Evolutionary conservation across 495 filamentous ascomycete genomes (phyloP).

Genomic region (Xylaria nigripes): DNA sequence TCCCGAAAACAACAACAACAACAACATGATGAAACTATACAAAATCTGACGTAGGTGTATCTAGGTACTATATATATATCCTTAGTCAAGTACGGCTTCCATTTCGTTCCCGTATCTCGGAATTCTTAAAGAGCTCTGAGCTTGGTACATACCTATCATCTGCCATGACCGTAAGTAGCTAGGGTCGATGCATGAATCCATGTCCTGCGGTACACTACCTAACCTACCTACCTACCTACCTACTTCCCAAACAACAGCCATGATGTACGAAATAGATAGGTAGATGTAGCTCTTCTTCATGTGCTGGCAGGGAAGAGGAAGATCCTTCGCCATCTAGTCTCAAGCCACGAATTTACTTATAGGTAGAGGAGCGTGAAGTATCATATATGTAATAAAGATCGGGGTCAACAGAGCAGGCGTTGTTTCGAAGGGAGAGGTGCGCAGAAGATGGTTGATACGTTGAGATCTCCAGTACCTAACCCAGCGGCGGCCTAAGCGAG

Average conservation of each 20-base stretch:
- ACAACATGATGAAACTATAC: background rate
- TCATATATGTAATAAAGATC: background rate
- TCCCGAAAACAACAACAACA: no score
- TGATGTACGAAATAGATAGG: no score
- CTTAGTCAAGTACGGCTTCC: no score
- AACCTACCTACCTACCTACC: no score
- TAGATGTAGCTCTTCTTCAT: constrained; percentile 2
- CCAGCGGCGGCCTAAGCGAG: background rate
- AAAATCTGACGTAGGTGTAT: background rate
- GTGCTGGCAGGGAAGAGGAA: constrained; percentile 4
- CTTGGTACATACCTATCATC: background rate
- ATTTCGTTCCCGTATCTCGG: background rate
- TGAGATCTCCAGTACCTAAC: background rate
- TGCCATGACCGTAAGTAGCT: background rate
- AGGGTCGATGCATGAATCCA: constrained; percentile 12
- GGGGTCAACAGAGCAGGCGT: background rate
- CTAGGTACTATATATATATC: no score
- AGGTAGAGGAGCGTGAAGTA: no score
- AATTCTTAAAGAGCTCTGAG: background rate
- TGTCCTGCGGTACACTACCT: constrained; percentile 5
- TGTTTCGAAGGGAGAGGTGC: background rate
- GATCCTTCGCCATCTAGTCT: constrained; percentile 7
- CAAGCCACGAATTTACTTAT: constrained; percentile 1
- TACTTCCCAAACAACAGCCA: constrained; percentile 5
- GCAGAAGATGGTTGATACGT: background rate